Conservation (phyloP, 768 basidiomycete genomes). For the Daedaleopsis nitida region DNA sequence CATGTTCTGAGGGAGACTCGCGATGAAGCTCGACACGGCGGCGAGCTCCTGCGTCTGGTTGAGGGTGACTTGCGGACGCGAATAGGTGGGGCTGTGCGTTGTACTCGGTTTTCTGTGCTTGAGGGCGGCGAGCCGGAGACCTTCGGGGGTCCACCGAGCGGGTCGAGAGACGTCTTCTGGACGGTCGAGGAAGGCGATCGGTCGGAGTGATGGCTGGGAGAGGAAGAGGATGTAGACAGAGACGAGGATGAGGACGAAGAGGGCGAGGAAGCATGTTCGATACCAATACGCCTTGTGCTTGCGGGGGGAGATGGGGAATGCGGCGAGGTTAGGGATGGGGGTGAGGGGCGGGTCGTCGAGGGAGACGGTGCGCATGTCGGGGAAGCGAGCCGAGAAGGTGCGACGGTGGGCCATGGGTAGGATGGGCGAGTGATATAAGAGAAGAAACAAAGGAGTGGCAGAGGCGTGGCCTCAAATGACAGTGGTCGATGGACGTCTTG, state of each 20-base stretch:
- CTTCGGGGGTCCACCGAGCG: slow-evolving; percentile 31
- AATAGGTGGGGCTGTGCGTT: background rate
- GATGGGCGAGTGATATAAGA: slow-evolving; percentile 11
- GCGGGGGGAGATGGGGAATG: slow-evolving; percentile 31
- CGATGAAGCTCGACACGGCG: slow-evolving; percentile 72
- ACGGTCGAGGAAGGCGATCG: slow-evolving; percentile 30
- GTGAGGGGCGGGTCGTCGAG: slow-evolving; percentile 31
- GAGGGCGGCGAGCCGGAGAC: slow-evolving; percentile 34
- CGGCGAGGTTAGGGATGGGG: slow-evolving; percentile 29
- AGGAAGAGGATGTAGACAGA: slow-evolving; percentile 59
- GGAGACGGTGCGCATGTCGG: slow-evolving; percentile 27
- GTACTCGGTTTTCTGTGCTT: slow-evolving; percentile 15
- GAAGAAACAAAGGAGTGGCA: slow-evolving; percentile 24
- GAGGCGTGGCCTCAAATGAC: slow-evolving; percentile 17
- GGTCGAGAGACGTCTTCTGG: slow-evolving; percentile 32
- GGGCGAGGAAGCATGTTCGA: slow-evolving; percentile 55
- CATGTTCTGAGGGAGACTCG: slow-evolving; percentile 72
- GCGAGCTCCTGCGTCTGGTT: slow-evolving; percentile 66
- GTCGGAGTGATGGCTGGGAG: slow-evolving; percentile 45
- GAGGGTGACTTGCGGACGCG: slow-evolving; percentile 47
- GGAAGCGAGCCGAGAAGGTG: slow-evolving; percentile 29
- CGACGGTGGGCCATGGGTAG: slow-evolving; percentile 32
- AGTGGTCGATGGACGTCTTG: background rate
- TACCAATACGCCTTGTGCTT: slow-evolving; percentile 45
- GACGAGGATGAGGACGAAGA: slow-evolving; percentile 52